phyloP scores from a whole-genome alignment of 2,329 filamentous ascomycete genomes.

The Neonectria hederae region DNA sequence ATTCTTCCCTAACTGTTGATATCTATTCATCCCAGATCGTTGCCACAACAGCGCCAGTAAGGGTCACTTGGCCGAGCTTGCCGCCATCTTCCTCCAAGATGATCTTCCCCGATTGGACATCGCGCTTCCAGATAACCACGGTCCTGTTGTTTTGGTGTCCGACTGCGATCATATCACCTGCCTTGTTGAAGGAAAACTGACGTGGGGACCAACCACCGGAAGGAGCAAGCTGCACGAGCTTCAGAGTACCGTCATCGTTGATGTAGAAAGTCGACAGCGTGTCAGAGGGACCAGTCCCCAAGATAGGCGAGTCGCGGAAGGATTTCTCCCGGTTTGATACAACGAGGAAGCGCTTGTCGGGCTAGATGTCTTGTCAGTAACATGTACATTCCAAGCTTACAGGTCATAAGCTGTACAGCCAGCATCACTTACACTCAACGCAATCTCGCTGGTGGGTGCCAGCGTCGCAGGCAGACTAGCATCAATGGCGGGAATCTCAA shows the following conservation, averaged over 20 bases:
- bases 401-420: rapidly evolving
- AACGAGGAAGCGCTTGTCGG: constrained; percentile 33
- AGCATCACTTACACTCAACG: constrained; percentile 32
- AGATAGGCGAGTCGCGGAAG: constrained; percentile 30
- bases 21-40: constrained; percentile 37
- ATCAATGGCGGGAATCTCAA: constrained; percentile 34
- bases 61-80: constrained; percentile 33
- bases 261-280: constrained; percentile 37
- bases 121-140: constrained; percentile 38
- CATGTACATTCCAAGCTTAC: too few relatives aligned
- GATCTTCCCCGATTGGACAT: constrained; percentile 35
- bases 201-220: constrained; percentile 36
- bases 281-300: constrained; percentile 29
- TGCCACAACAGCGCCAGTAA: constrained; percentile 29
- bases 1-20: neutral
- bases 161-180: constrained; percentile 38
- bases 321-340: constrained; percentile 39
- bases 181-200: constrained; percentile 39
- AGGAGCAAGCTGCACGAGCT: constrained; percentile 32
- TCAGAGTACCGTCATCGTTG: constrained; percentile 28
- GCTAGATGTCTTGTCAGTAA: constrained; percentile 17
- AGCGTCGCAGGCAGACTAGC: constrained; percentile 27
- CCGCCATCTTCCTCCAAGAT: constrained; percentile 32
- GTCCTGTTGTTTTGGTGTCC: constrained; percentile 38
- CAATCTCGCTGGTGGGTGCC: constrained; percentile 38